These are phyloP conservation scores for Suillus occidentalis DNA, from an alignment of 768 basidiomycete species.

Conservation along the genomic window DNA sequence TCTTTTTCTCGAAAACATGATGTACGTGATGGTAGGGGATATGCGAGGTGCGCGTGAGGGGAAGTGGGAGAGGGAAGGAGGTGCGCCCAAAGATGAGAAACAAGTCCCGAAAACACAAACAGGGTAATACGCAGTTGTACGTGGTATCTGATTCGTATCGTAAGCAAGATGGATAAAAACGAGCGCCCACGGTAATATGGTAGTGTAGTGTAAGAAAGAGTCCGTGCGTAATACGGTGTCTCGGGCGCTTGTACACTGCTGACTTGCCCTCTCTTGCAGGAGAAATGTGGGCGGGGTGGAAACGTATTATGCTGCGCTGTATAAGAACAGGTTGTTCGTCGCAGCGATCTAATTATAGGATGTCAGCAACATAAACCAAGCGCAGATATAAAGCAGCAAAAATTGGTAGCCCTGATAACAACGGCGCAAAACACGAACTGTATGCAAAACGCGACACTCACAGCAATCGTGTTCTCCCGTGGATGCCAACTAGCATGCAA, in stretches of 20 bases:
- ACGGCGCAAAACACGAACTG: not conserved
- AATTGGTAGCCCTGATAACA: not conserved
- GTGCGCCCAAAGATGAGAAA: conserved; percentile 18
- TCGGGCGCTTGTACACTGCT: conserved; percentile 5
- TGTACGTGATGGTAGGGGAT: conserved; percentile 19
- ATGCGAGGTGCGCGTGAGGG: conserved; percentile 16
- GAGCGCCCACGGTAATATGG: conserved; percentile 6
- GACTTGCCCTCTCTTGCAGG: conserved; percentile 8
- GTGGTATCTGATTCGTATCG: conserved; percentile 30
- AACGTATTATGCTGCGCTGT: conserved; percentile 38
- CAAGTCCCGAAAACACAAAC: conserved; percentile 26
- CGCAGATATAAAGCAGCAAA: conserved; percentile 7
- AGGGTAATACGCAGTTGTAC: conserved; percentile 9
- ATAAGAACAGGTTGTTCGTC: conserved; percentile 49
- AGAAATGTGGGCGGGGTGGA: not conserved
- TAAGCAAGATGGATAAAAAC: conserved; percentile 30
- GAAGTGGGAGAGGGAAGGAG: conserved; percentile 17
- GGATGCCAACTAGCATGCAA: conserved; percentile 98
- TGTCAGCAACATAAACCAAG: not conserved
- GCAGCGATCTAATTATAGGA: conserved; percentile 73
- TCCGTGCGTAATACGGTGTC: conserved; percentile 23
- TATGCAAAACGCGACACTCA: conserved; percentile 40
- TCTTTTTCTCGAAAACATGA: conserved; percentile 25
- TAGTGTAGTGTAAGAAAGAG: conserved; percentile 14
- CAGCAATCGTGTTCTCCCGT: conserved; percentile 95